Evolutionary conservation across 345 rosid genomes (phyloP), one percentile per base, ranked within the genome.

Genomic region (Bretschneidera sinensis): DNA sequence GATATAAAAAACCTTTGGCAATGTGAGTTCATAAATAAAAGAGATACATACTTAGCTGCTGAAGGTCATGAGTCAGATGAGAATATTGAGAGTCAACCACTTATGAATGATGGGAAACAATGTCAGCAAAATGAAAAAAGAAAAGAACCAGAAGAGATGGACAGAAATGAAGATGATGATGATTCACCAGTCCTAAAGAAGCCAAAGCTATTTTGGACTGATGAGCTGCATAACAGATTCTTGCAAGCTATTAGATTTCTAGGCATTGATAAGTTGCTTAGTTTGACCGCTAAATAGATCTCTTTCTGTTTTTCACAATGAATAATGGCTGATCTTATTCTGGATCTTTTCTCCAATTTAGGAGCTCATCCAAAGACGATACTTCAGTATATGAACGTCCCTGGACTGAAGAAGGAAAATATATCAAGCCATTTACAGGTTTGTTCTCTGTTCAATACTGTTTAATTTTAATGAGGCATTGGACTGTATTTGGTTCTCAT

Each of bases 1-100:
- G 54, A 78, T 28, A 17, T 79, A 6, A 63, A 73, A 64, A 24
- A 51, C 63, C 78, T 81, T 20, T 81, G 88, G 87, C 87, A 83
- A 68, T 65, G 72, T 55, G 59, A 70, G 23, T 43, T 43, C 65
- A 45, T 50, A 50, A 63, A 54, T 60, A 70, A 59, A 24, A 60
- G 34, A 24, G 55, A 24, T 39, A 34, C 28, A 34, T 21, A 19
- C 24, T 14, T 20, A 6, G 64, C 45, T 17, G 20, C 25, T 14
- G 71, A 60, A 24, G 52, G 22, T 20, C 54, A 53, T 48, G 22
- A 61, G 4, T 63, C 65, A 17, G 70, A 48, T 71, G 67, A 58
- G 48, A 43, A 61, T 25, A 21, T 21, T 25, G 72, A 61, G 63
- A 47, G 50, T 33, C 58, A 39, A 64, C 39, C 51, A 47, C 33